These are phyloP conservation scores for Xylariaceae sp. DNA, from an alignment of 2,329 filamentous ascomycete species.

Conservation along the genomic window DNA sequence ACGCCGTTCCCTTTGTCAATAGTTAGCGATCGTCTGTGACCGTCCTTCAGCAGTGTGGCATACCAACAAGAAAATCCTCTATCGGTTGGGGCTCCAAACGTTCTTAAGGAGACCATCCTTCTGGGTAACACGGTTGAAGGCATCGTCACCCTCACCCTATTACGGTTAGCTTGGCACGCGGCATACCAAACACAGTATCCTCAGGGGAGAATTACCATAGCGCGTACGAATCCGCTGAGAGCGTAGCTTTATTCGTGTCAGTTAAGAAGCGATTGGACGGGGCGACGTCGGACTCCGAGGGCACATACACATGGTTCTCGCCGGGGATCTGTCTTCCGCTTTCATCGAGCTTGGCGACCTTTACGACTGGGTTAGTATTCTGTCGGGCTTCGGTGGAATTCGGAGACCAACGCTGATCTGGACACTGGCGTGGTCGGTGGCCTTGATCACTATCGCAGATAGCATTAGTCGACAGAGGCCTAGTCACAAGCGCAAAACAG, in stretches of 20 bases:
- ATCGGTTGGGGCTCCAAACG: constrained; percentile 79
- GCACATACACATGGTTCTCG: constrained; percentile 21
- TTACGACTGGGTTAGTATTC: constrained; percentile 7
- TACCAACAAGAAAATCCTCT: constrained; percentile 33
- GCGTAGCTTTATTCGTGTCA: constrained; percentile 96
- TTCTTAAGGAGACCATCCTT: constrained; percentile 94
- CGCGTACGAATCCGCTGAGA: constrained; percentile 93
- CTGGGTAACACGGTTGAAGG: constrained; percentile 91
- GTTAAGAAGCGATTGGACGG: background rate
- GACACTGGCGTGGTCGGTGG: constrained; percentile 98
- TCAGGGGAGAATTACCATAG: constrained; percentile 49
- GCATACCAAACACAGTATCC: background rate
- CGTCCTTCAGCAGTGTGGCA: background rate
- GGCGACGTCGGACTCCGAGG: background rate
- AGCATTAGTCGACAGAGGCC: background rate
- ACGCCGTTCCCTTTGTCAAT: constrained; percentile 25
- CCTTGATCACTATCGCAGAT: constrained; percentile 69
- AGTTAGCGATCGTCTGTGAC: constrained; percentile 8
- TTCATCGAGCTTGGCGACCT: constrained; percentile 94
- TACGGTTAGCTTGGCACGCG: background rate
- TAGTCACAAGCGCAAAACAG: background rate
- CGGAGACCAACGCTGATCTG: constrained; percentile 42
- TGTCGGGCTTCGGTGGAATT: background rate
- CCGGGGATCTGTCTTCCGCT: constrained; percentile 80
- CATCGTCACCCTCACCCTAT: constrained; percentile 86